Evolutionary conservation across 2,329 filamentous ascomycete species (phyloP), one percentile per base, ranked within the genome.

Genomic region (Atkinsonella texensis): DNA sequence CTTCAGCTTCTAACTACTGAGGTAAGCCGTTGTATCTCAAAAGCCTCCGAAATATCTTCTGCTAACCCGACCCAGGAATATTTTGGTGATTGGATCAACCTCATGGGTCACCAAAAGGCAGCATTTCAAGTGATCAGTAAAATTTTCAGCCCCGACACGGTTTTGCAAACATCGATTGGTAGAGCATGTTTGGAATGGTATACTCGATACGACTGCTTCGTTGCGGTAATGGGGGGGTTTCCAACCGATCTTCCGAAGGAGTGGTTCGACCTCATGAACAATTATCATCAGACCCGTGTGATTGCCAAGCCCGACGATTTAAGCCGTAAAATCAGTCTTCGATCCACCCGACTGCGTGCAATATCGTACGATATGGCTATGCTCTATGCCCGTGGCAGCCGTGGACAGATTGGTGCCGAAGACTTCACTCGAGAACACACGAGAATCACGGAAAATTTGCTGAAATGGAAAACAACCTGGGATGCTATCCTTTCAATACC

Each of bases 1-100:
- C 71, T 98, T 42, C 90, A 97, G 61, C 77, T 97, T 48, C 89
- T 90, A 51, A 94, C 88, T 3, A 93, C 96, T 52, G 93, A 98
- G 79, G 89, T 94, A 74, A 62, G 72, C 56, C 33, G 38, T 38
- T 11, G 2, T 18, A 31, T 11, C 15, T 2, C 4, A n/a, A 15
- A 18, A 4, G 17, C 45, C 15, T 32, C 33, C 40, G 15, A 31
- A 49, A 60, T 52, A 15, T 15, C 1, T 15, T 35, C 32, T 39
- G 47, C 51, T n/a, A 17, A 39, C 43, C 32, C 31, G n/a, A 32
- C 20, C 43, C 60, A 95, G 89, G 93, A 97, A 69, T 94, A 89
- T 60, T 76, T 97, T 45, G 93, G 93, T 12, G 93, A 98, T 64
- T 97, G 89, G 89, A 81, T 94, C 50, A 96, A 94, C 60, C 74